Conservation (phyloP, 768 basidiomycete species). For the Termitomyces sp. region DNA sequence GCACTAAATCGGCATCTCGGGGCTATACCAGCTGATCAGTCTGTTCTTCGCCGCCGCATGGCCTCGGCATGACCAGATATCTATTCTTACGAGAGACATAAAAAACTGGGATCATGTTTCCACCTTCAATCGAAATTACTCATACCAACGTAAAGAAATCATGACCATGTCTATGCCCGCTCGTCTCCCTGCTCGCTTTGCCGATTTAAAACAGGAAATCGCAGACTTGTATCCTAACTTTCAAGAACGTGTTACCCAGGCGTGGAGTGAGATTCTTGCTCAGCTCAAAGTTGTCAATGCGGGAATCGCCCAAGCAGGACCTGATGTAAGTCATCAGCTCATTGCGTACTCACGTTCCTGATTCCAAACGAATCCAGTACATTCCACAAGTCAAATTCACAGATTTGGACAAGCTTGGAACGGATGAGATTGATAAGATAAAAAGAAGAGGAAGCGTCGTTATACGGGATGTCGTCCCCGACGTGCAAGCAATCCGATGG, state of each 20-base stretch:
- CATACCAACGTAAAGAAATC: neutral
- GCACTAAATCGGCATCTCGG: neutral
- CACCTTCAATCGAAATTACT: neutral
- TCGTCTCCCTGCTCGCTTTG: conserved; percentile 43
- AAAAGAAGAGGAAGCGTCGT: conserved; percentile 54
- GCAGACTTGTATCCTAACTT: conserved; percentile 47
- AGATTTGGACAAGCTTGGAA: conserved; percentile 41
- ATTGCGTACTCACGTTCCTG: neutral
- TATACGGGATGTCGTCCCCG: conserved; percentile 54
- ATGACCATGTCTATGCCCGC: conserved; percentile 4
- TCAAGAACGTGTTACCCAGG: conserved; percentile 38
- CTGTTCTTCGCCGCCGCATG: neutral
- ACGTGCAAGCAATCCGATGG: conserved; percentile 52
- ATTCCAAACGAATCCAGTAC: conserved; percentile 28
- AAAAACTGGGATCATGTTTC: neutral
- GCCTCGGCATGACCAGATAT: no score
- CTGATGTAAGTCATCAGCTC: conserved; percentile 33
- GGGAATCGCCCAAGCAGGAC: conserved; percentile 39
- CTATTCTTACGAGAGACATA: neutral
- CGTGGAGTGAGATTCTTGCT: conserved; percentile 54
- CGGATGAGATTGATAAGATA: conserved; percentile 42
- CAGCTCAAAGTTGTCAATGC: conserved; percentile 42
- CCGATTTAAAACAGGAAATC: conserved; percentile 53
- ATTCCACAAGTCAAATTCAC: conserved; percentile 59
- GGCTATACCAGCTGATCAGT: neutral